Evolutionary conservation across 2,329 filamentous ascomycete genomes (phyloP), one percentile per base, ranked within the genome.

Genomic region (Talaromyces amestolkiae): DNA sequence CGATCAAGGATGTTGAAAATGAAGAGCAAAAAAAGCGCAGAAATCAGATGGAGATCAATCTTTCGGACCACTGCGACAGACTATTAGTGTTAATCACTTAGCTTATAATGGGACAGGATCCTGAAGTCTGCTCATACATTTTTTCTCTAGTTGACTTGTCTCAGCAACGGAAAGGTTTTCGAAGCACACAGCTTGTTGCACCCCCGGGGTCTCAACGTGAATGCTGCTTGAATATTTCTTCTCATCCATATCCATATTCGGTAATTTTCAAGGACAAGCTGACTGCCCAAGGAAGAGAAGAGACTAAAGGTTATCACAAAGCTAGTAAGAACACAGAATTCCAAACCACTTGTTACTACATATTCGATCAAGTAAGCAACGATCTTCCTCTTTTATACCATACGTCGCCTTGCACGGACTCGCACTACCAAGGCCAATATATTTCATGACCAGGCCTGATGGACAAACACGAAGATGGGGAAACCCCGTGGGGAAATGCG

Each of bases 1-100:
- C 87, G 81, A 71, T 89, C 87, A 35, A 88, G 81, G 49, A 76
- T 76, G 51, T 76, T 77, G 51, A 77, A 68, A 22, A 72, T 68
- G n/a, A 43, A 43, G 41, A 43, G 41, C 41, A 43, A 43, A 19
- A 43, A 43, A n/a, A 43, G 41, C 7, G 41, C 41, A 43, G 17
- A 43, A 19, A 43, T 43, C 8, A 43, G 41, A 43, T 43, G 41
- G 8, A 43, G 9, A 43, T 43, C 41, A 19, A 43, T 43, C 41
- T 43, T 43, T n/a, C 41, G 41, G 41, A 43, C 41, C 41, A 43
- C 41, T 43, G 4, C n/a, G 41, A 43, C n/a, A 43, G 41, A 43
- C n/a, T 10, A 43, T 43, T 10, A 43, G 41, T 43, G n/a, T 43
- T 31, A 31, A 31, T 31, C 27, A 31, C 27, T 31, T 7, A 31